These are phyloP conservation scores for Acanthamoeba lenticulata DNA, from an alignment of 208 protist genomes.

Conservation along the genomic window DNA sequence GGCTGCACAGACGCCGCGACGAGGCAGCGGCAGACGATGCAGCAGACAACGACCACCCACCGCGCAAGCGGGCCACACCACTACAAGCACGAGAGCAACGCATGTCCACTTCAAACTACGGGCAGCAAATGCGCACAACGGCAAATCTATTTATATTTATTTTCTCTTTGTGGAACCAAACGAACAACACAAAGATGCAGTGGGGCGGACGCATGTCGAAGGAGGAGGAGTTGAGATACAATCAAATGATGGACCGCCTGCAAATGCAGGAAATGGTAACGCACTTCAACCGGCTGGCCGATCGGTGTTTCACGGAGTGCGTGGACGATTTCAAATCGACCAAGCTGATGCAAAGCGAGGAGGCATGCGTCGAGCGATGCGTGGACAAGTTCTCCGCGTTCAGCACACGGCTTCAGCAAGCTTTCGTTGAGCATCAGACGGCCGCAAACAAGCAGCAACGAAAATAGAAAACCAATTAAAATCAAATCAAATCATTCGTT, in stretches of 20 bases:
- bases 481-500: too few species aligned
- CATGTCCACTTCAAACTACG: too few species aligned
- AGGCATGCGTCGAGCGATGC: constrained; percentile 40
- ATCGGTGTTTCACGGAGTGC: constrained; percentile 49
- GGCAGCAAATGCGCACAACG: too few species aligned
- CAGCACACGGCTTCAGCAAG: constrained; percentile 16
- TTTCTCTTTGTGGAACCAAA: too few species aligned
- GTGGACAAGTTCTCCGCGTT: constrained; percentile 60
- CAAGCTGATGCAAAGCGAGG: background rate
- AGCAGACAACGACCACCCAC: too few species aligned
- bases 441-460: background rate
- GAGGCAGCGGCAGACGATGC: too few species aligned
- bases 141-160: too few species aligned
- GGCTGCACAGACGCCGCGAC: too few species aligned
- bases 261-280: constrained; percentile 52
- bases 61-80: too few species aligned
- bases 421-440: constrained; percentile 61
- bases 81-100: too few species aligned
- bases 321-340: constrained; percentile 60
- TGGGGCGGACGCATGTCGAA: constrained; percentile 2
- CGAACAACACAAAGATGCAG: constrained; percentile 30
- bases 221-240: constrained; percentile 28
- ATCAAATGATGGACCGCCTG: constrained; percentile 52
- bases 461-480: constrained; percentile 6
- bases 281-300: constrained; percentile 46